Evolutionary conservation across 2,329 filamentous ascomycete genomes (phyloP), one percentile per base, ranked within the genome.

Genomic region (Ceratocystis harringtonii): DNA sequence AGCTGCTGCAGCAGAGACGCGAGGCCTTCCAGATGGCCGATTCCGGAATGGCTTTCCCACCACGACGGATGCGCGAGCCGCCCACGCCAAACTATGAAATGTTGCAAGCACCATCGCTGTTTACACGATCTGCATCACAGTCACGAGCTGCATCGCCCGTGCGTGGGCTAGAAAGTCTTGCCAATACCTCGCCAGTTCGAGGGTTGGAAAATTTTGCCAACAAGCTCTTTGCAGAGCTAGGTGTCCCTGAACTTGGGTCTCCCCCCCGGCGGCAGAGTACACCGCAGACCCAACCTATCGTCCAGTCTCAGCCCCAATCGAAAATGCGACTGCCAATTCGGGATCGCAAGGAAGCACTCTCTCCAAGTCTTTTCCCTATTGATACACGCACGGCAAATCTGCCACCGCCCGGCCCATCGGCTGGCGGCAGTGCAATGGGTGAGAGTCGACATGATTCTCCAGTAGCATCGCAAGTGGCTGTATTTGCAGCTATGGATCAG

Each of bases 1-100:
- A 88, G 45, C 78, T 91, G 1, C 76, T 91, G 3, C 85, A 80
- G 74, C 84, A 81, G 73, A 84, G 79, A 12, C 82, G 84, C 4
- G 81, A 85, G 68, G 84, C 82, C 0, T 88, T 87, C 70, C 81
- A 83, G 70, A 82, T 81, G 2, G 82, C 84, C 1, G 81, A 84
- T 69, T 71, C 77, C 5, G 78, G 80, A 32, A 72, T 77, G 52
- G 71, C 73, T 62, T 76, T 75, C 52, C 74, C 70, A 44, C 74
- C 68, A 68, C 72, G 66, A 19, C 25, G 64, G 5, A 60, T 67
- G 32, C 32, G 61, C 25, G 65, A 67, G 10, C 69, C 68, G 50
- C 64, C 65, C 5, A 69, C 67, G 19, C 68, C 68, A 3, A 67
- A 69, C 22, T 65, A 69, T 41, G 66, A 69, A 64, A 66, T 55